phyloP scores from a whole-genome alignment of 805 yeast species.

The Helenozyma baotianmanensis region DNA sequence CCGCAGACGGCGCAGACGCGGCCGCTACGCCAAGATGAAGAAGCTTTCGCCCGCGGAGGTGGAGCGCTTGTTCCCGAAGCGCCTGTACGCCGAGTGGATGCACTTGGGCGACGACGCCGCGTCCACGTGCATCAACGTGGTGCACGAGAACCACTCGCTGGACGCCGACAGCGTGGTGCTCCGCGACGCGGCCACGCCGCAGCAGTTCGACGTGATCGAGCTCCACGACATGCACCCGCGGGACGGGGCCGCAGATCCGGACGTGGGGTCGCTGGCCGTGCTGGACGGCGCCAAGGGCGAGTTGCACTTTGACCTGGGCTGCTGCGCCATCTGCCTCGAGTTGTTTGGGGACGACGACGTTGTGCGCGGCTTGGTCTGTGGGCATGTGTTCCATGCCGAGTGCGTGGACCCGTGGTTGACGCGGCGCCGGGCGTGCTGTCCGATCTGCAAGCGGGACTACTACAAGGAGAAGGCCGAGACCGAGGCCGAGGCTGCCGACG shows the following conservation, averaged over 20 bases:
- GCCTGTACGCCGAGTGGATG: constrained; percentile 57
- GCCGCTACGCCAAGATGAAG: constrained; percentile 43
- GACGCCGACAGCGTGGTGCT: too few species aligned
- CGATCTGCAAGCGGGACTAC: constrained; percentile 74
- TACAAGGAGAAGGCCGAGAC: constrained; percentile 24
- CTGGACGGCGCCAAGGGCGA: constrained; percentile 13
- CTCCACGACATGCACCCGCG: constrained; percentile 1
- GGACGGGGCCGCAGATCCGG: constrained; percentile 1
- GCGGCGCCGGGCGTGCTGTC: constrained; percentile 73
- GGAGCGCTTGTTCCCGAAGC: constrained; percentile 54
- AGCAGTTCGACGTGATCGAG: constrained; percentile 3
- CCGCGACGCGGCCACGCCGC: constrained; percentile 1
- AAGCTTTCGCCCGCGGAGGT: constrained; percentile 53
- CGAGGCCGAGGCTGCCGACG: constrained; percentile 1
- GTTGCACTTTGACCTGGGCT: constrained; percentile 58
- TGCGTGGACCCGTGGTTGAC: constrained; percentile 83
- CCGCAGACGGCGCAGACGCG: constrained; percentile 37
- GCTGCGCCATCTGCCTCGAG: constrained; percentile 78
- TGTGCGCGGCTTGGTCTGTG: constrained; percentile 74
- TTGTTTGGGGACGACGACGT: constrained; percentile 53
- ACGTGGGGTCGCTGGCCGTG: constrained; percentile 3
- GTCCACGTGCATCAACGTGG: constrained; percentile 2
- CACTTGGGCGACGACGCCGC: constrained; percentile 50
- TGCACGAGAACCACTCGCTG: constrained; percentile 1
- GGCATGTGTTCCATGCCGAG: constrained; percentile 75